Base-by-base conservation (phyloP, 305 asterid species). In the Lippia alba region DNA sequence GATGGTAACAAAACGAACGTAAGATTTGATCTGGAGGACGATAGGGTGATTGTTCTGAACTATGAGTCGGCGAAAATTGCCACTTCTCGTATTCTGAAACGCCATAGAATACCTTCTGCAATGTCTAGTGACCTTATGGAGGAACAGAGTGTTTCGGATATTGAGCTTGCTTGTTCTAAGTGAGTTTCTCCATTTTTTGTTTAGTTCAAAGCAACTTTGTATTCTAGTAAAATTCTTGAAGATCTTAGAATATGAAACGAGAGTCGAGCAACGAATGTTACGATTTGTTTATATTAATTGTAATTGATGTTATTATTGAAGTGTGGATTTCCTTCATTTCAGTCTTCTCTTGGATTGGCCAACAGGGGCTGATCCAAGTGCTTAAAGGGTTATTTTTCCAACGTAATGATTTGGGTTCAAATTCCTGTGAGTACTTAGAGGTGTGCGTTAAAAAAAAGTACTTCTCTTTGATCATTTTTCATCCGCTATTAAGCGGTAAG, bases 21-120 rank as follows among this genome's bases (percentile, higher is more conserved):
- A 55, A 86, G 98, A 57, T 89, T 94, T 11, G 98, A 94, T 82
- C 77, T 94, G 87, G 98, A 94, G 48, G 97, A 94, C 5, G 98
- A 88, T 24, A 87, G 90, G 73, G 96, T 94, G 63, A 87, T 94
- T 24, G 91, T 86, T 61, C 81, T 94, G 87, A 82, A 89, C 75
- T 84, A 85, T 56, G 76, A 81, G 33, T 55, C 74, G 16, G 99
- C 96, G 20, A 89, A 85, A 85, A 64, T 84, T 34, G 99, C 96
- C 18, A 88, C 97, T 20, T 78, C 89, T 15, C 93, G 90, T 49
- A 85, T 94, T 61, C 76, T 94, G 17, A 86, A 83, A 79, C 94
- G 90, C 53, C 96, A 91, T 69, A 80, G 99, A 81, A 91, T 94
- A 84, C 96, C 96, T 33, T 73, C 80, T 24, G 87, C 95, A 53